A percentile compares a stretch with the other conserved stretches of the same genome.
phyloP scores from a whole-genome alignment of 73 alveolate genomes.

The Paramecium tetraurelia region DNA sequence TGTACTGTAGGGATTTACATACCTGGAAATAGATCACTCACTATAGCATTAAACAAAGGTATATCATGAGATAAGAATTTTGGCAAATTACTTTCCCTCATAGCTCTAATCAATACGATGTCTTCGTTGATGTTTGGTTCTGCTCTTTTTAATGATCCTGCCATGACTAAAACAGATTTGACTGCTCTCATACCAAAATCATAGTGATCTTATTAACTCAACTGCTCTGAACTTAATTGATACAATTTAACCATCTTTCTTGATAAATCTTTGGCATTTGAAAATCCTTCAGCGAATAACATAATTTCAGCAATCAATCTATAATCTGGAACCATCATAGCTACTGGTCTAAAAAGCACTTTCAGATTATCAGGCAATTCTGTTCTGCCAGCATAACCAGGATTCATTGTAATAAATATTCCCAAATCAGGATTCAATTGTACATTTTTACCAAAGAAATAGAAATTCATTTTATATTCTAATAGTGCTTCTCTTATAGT shows the following conservation, averaged over 20 bases:
- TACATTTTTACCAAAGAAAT: slow-evolving; percentile 89
- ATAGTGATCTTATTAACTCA: slow-evolving; percentile 95
- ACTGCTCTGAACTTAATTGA: slow-evolving; percentile 89
- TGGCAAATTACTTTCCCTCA: slow-evolving; percentile 94
- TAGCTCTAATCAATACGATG: slow-evolving; percentile 91
- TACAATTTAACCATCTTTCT: slow-evolving; percentile 95
- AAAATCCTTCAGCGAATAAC: slow-evolving; percentile 97
- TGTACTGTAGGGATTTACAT: slow-evolving; percentile 78
- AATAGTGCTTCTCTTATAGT: slow-evolving; percentile 95
- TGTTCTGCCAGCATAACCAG: slow-evolving; percentile 99
- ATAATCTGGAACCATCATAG: slow-evolving; percentile 98
- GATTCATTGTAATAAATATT: slow-evolving; percentile 98
- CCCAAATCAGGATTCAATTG: slow-evolving; percentile 90
- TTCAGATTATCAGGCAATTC: slow-evolving; percentile 98
- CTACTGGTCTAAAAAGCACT: slow-evolving; percentile 82
- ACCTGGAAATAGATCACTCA: slow-evolving; percentile 94
- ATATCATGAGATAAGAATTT: slow-evolving; percentile 92
- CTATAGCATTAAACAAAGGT: slow-evolving; percentile 89
- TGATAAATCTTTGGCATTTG: slow-evolving; percentile 90
- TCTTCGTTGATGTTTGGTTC: slow-evolving; percentile 91
- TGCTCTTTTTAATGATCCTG: slow-evolving; percentile 93
- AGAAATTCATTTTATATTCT: slow-evolving; percentile 82
- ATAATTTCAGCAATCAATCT: slow-evolving; percentile 95
- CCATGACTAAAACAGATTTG: slow-evolving; percentile 95
- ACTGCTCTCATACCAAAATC: slow-evolving; percentile 99